Base-by-base conservation (phyloP, 495 filamentous ascomycete species). In the Podospora fimiseda region DNA sequence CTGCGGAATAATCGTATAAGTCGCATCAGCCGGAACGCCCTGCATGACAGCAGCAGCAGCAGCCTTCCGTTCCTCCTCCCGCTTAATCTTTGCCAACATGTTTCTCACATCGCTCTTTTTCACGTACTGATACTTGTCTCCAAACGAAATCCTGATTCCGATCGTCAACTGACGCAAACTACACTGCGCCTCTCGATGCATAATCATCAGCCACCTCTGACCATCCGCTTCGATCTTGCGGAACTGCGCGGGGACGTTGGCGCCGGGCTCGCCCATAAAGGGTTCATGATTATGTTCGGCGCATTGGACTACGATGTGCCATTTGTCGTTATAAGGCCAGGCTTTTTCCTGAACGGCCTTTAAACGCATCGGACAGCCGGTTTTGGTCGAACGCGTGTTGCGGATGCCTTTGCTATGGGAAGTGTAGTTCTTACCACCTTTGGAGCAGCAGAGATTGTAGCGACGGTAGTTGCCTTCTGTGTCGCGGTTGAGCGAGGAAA, bases 51-150 rank as follows among this genome's bases (percentile, higher is more conserved):
- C 53, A 2, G 39, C 55, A 14, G 50, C 55, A 2, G 59, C 59
- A 1, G 61, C 59, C 56, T 66, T 66, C 8, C 58, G 30, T 15
- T 68, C 65, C 39, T 68, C 65, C 21, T 68, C 63, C 11, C 63
- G 51, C 57, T 66, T 66, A 55, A 68, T 66, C 58, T 64, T 68
- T 43, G 63, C 63, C 40, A 68, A 48, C 52, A 57, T 59, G 56
- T 68, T 68, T 15, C 65, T 47, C 23, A 68, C 64, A 30, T 68
- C 65, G 38, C 41, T 53, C 59, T 66, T 61, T 48, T 68, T 66
- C 46, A 68, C 65, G 40, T 68, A 68, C 59, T 68, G 65, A 48
- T 68, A 68, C 63, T 68, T 68, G 41, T 68, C 65, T 20, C 63
- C 65, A 48, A 68, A 68, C 33, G 61, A 64, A 51, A 68, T 64